A percentile compares a stretch with the other conserved stretches of the same genome.
Evolutionary conservation across 2,329 filamentous ascomycete species (phyloP).

Genomic region (Chaetoscypha palmicola): DNA sequence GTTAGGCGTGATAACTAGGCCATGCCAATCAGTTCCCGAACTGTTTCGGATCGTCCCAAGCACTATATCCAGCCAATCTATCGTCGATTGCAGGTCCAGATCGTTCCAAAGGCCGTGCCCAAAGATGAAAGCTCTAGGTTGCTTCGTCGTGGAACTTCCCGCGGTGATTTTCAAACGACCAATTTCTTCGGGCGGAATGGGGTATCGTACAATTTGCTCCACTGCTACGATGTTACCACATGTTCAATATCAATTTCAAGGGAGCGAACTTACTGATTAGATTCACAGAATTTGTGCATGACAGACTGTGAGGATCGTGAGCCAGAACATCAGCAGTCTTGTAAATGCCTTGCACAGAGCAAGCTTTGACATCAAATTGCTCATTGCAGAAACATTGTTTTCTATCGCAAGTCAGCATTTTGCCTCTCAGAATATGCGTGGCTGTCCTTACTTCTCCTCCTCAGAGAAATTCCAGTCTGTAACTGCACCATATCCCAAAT

Average conservation of each 20-base stretch:
- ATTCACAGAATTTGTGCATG: conserved; percentile 34
- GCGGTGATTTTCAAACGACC: conserved; percentile 34
- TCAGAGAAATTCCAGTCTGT: conserved; percentile 43
- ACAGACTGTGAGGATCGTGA: conserved; percentile 37
- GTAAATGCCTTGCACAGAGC: conserved; percentile 43
- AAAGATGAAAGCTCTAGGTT: conserved; percentile 37
- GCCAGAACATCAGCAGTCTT: conserved; percentile 38
- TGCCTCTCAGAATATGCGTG: background rate
- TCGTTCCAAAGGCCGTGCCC: conserved; percentile 44
- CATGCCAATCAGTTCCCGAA: conserved; percentile 16
- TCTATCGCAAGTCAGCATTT: conserved; percentile 16
- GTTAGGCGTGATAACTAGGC: conserved; percentile 38
- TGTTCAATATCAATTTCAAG: background rate
- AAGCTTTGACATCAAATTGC: conserved; percentile 43
- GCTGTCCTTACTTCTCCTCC: conserved; percentile 34
- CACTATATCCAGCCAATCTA: conserved; percentile 36
- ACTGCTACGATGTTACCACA: conserved; percentile 25
- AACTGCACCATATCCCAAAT: conserved; percentile 42
- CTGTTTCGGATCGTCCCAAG: conserved; percentile 26
- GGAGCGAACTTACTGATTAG: conserved; percentile 29
- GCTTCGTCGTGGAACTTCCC: conserved; percentile 17
- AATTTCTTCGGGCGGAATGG: conserved; percentile 36
- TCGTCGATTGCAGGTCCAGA: conserved; percentile 36
- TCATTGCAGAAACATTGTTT: conserved; percentile 42
- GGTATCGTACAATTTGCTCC: conserved; percentile 39